Percentiles rank a stretch among this genome's conserved stretches.
Conservation (phyloP, 305 asterid genomes). For the Fraxinus dipetala region DNA sequence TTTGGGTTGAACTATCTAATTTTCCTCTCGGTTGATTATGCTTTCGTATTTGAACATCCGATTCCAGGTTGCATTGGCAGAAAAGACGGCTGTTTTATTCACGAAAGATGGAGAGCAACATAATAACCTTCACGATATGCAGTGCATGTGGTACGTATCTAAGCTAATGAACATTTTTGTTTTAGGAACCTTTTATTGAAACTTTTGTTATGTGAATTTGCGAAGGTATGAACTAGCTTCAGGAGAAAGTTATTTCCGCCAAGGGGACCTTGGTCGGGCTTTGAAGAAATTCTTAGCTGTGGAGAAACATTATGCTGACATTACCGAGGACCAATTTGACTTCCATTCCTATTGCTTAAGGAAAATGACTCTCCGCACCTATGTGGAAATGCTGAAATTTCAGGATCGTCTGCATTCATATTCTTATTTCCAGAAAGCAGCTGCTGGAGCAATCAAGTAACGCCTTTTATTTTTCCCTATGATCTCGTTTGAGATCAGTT, state of each 20-base stretch:
- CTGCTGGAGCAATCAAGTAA: slow-evolving; percentile 80
- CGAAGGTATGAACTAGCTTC: slow-evolving; percentile 94
- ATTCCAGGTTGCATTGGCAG: slow-evolving; percentile 80
- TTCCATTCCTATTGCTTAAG: slow-evolving; percentile 97
- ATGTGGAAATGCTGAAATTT: slow-evolving; percentile 87
- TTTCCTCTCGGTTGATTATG: slow-evolving; percentile 19
- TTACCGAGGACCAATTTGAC: slow-evolving; percentile 96
- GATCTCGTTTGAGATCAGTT: slow-evolving; percentile 6
- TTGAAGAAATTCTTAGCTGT: slow-evolving; percentile 94
- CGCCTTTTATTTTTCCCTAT: slow-evolving; percentile 21
- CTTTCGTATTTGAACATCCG: slow-evolving; percentile 20
- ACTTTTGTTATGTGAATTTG: slow-evolving; percentile 20
- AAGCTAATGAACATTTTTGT: not conserved
- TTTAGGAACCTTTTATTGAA: slow-evolving; percentile 17
- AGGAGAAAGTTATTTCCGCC: slow-evolving; percentile 92
- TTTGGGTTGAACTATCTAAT: not conserved
- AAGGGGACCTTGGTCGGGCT: slow-evolving; percentile 89
- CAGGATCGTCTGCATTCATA: slow-evolving; percentile 93
- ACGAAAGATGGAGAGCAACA: slow-evolving; percentile 99
- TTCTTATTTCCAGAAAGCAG: slow-evolving; percentile 92
- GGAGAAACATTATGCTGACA: slow-evolving; percentile 95
- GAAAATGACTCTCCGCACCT: slow-evolving; percentile 94
- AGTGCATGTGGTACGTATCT: slow-evolving; percentile 94
- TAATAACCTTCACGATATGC: slow-evolving; percentile 96
- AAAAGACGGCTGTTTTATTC: slow-evolving; percentile 86